Base-by-base conservation (phyloP, 345 rosid species). In the Populus ilicifolia region DNA sequence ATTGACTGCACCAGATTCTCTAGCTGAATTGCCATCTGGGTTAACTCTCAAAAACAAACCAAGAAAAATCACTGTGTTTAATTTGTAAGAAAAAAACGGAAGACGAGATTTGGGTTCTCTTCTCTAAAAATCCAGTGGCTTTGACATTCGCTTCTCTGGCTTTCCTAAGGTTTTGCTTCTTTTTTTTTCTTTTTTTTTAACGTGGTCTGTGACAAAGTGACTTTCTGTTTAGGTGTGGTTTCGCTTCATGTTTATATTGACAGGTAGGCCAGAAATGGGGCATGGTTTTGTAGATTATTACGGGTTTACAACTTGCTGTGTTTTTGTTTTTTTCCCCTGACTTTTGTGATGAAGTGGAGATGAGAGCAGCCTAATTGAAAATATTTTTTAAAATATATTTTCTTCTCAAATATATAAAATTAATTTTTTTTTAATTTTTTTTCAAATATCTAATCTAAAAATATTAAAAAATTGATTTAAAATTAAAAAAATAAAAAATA, bases 1-100 rank as follows among this genome's bases (percentile, higher is more conserved):
- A 96, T 94, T 35, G 97, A 86, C 86, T 93, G 86, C 86, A 96
- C 87, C 82, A 96, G 78, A 78, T 78, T 84, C 86, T 87, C 98
- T 64, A 94, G 81, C 84, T 89, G 98, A 66, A 75, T 83, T 25
- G 92, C 94, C 99, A 96, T 87, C 64, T 33, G 44, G 9, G 13
- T n/a, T 70, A 21, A 0, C 9, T 56, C 18, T 6, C 70, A 8
- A 20, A 33, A 29, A 23, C 12, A 44, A 36, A 5, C n/a, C 41
- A 30, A 35, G 29, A 59, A 18, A 41, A 21, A 1, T 33, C 69
- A 65, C 43, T 1, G 38, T 21, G 23, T 21, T n/a, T 8, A 29
- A 30, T 41, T 33, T 67, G 30, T 18, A 38, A 33, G 13, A 1
- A 12, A 9, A 2, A 21, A 59, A 44, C 2, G 10, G 33, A 46